phyloP scores from a whole-genome alignment of 2,329 filamentous ascomycete species.

The Colletotrichum cuscutae region DNA sequence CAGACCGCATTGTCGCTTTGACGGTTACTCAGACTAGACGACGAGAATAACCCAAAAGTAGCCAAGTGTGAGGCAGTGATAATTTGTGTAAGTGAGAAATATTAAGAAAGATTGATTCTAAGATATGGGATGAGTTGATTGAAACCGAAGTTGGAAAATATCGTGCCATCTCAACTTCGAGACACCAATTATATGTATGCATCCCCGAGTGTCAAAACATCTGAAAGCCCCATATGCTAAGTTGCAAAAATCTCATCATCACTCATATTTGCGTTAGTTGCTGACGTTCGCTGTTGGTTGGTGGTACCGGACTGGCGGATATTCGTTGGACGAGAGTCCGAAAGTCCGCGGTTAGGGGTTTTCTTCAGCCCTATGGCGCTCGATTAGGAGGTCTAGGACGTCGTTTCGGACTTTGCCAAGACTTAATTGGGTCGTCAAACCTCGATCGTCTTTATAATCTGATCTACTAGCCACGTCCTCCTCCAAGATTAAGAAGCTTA shows the following conservation, averaged over 20 bases:
- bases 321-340: neutral
- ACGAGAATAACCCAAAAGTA: neutral
- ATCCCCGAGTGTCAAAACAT: neutral
- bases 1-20: slow-evolving; percentile 1
- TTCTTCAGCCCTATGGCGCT: neutral
- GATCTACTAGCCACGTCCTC: too few species aligned
- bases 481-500: too few species aligned
- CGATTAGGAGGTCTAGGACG: too few species aligned
- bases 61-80: neutral
- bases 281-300: neutral
- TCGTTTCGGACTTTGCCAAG: slow-evolving; percentile 4
- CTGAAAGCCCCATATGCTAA: neutral
- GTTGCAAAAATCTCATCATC: neutral
- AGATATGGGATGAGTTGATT: neutral
- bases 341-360: neutral
- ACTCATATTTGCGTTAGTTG: neutral
- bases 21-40: neutral
- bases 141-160: neutral
- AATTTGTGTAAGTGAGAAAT: too few species aligned
- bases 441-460: too few species aligned
- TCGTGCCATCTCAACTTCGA: neutral
- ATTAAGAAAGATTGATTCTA: too few species aligned
- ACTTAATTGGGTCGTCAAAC: neutral
- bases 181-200: neutral
- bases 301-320: neutral